Conservation (phyloP, 2,329 filamentous ascomycete genomes). For the Colletotrichum endophyticum region DNA sequence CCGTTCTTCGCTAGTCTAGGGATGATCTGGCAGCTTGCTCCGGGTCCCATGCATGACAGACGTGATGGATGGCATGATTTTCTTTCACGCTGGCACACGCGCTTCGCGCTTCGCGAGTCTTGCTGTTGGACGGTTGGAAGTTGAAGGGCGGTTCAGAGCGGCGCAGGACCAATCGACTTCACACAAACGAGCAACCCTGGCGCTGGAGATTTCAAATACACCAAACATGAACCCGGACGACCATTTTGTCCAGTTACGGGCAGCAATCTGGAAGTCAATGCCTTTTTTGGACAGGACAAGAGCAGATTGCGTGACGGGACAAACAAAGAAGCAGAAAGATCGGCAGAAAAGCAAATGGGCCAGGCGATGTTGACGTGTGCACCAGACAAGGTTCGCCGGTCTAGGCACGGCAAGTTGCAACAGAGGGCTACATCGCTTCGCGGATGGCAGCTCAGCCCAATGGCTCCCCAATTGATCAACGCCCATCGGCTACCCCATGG, state of each 20-base stretch:
- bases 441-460: constrained; percentile 16
- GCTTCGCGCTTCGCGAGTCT: constrained; percentile 11
- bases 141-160: neutral
- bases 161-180: neutral
- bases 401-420: constrained; percentile 1
- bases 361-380: neutral
- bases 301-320: constrained; percentile 1
- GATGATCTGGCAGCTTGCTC: constrained; percentile 16
- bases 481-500: neutral
- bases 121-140: neutral
- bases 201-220: neutral
- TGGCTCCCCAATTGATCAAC: neutral
- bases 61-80: constrained; percentile 15
- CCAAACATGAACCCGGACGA: neutral
- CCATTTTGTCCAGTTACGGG: neutral
- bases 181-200: neutral
- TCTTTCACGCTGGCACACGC: neutral
- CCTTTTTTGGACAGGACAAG: neutral
- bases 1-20: neutral
- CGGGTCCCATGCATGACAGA: neutral
- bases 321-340: neutral
- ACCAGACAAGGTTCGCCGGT: neutral
- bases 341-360: neutral
- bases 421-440: constrained; percentile 19
- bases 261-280: neutral